Percentiles rank a stretch among this genome's conserved stretches.
Conservation (phyloP, 768 basidiomycete genomes). For the Leucocoprinus leucothites region DNA sequence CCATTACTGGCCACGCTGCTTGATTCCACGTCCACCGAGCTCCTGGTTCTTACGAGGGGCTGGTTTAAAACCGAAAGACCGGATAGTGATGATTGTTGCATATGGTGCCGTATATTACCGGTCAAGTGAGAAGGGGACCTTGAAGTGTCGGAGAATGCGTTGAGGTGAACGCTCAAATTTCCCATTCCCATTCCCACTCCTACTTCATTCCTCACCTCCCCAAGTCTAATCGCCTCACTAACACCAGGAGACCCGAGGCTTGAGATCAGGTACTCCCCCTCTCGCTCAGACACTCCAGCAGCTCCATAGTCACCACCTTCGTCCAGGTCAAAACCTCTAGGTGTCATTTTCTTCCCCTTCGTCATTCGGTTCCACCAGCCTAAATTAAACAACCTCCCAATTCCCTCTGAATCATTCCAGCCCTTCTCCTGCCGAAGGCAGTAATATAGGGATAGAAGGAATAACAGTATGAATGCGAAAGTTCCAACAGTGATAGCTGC, state of each 20-base stretch:
- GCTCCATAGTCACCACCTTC: not conserved
- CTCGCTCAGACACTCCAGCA: not conserved
- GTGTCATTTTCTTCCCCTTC: not conserved
- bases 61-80: slow-evolving; percentile 7
- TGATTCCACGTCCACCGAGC: not conserved
- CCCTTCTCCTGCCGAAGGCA: not conserved
- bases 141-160: not conserved
- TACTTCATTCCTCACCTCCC: not conserved
- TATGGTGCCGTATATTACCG: not conserved
- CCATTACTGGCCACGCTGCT: too few relatives aligned
- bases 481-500: slow-evolving; percentile 8
- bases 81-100: slow-evolving; percentile 1
- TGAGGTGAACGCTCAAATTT: not conserved
- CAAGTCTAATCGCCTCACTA: not conserved
- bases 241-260: not conserved
- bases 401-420: not conserved
- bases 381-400: not conserved
- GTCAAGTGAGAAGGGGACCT: not conserved
- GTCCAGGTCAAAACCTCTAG: not conserved
- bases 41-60: not conserved
- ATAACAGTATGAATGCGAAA: not conserved
- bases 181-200: not conserved
- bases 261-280: not conserved
- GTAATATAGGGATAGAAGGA: not conserved
- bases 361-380: not conserved